phyloP scores from a whole-genome alignment of 2,329 filamentous ascomycete genomes.

The Ilyonectria destructans region DNA sequence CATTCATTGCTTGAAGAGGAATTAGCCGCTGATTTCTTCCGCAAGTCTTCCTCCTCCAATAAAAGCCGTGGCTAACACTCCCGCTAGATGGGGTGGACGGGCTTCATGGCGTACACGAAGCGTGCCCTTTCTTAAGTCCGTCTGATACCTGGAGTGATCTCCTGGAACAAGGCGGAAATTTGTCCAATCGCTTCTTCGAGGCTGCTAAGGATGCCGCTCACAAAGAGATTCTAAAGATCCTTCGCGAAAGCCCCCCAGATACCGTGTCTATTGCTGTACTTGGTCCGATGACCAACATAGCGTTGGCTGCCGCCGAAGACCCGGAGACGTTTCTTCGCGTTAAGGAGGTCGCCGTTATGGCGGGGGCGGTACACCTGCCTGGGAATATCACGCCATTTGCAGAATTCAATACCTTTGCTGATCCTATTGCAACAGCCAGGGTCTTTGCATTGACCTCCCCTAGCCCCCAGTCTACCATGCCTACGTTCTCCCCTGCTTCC shows the following conservation, averaged over 20 bases:
- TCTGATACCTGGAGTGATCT: too few relatives aligned
- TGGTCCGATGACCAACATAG: conserved; percentile 88
- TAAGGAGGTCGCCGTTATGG: conserved; percentile 92
- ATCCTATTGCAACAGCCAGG: conserved; percentile 77
- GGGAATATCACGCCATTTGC: conserved; percentile 86
- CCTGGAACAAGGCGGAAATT: background rate
- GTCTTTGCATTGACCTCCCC: conserved; percentile 3
- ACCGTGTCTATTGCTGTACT: conserved; percentile 89
- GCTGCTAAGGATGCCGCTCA: conserved; percentile 67
- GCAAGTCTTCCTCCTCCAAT: too few relatives aligned
- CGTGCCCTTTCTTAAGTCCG: background rate
- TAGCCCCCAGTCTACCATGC: background rate
- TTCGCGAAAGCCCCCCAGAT: conserved; percentile 81
- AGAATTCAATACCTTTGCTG: conserved; percentile 92
- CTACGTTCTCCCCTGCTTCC: too few relatives aligned
- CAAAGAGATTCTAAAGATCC: conserved; percentile 83
- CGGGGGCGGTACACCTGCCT: conserved; percentile 80
- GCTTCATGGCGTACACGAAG: too few relatives aligned
- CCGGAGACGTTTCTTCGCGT: conserved; percentile 85
- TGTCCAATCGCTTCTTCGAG: background rate
- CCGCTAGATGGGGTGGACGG: too few relatives aligned
- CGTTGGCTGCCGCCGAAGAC: conserved; percentile 85
- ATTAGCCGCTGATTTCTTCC: too few relatives aligned
- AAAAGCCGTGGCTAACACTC: too few relatives aligned
- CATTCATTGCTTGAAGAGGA: background rate